Percentiles rank a stretch among this genome's conserved stretches.
Conservation (phyloP, 306 rosid species). For the Cicer cuneatum region DNA sequence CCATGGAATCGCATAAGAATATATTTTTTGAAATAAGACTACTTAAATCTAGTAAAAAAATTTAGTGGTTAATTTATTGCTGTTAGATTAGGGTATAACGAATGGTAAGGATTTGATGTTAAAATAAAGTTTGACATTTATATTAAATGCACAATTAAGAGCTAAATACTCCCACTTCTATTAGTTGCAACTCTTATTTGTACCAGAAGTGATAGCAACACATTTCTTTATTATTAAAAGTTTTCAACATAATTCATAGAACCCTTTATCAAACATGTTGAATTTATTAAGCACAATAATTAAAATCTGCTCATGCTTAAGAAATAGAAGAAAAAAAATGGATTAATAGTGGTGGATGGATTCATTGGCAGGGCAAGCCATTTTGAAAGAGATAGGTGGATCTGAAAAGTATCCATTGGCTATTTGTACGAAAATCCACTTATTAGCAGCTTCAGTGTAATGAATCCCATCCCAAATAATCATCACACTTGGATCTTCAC, state of each 20-base stretch:
- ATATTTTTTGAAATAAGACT: too few relatives aligned
- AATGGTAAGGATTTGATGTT: too few relatives aligned
- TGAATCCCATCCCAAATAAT: slow-evolving; percentile 75
- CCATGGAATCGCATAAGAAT: too few relatives aligned
- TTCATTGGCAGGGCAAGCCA: slow-evolving; percentile 48
- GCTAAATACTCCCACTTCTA: too few relatives aligned
- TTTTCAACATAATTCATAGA: neutral
- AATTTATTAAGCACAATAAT: neutral
- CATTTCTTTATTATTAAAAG: too few relatives aligned
- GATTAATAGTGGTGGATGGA: neutral
- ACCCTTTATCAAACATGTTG: neutral
- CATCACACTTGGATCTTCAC: slow-evolving; percentile 58
- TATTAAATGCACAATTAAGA: too few relatives aligned
- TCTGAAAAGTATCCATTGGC: slow-evolving; percentile 54
- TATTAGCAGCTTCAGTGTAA: slow-evolving; percentile 63
- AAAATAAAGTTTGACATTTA: too few relatives aligned
- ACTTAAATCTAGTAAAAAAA: too few relatives aligned
- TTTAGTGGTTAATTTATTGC: too few relatives aligned
- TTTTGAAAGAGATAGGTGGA: slow-evolving; percentile 58
- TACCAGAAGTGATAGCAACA: too few relatives aligned
- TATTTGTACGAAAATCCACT: slow-evolving; percentile 60
- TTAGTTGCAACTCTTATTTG: too few relatives aligned
- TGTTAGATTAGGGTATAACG: too few relatives aligned
- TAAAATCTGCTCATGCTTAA: neutral
- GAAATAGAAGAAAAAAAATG: neutral